Conservation (phyloP, 169 alveolate genomes). For the Eimeria maxima region DNA sequence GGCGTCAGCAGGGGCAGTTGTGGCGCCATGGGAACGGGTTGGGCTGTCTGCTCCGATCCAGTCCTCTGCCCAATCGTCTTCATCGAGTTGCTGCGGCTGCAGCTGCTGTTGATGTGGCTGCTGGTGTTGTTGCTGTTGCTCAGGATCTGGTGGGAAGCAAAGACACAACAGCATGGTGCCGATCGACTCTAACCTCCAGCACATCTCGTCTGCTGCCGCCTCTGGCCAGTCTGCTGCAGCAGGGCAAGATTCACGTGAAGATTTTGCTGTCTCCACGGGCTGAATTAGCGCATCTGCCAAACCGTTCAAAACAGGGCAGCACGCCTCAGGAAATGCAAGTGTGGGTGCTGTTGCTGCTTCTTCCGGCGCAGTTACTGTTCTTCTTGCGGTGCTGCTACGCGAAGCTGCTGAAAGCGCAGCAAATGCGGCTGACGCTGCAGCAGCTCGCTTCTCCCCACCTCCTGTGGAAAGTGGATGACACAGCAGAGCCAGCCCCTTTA, state of each 20-base stretch:
- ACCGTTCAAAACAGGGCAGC: not conserved
- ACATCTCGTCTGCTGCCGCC: not conserved
- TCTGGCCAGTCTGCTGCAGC: constrained; percentile 3
- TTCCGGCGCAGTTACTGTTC: not conserved
- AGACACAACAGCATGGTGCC: constrained; percentile 24
- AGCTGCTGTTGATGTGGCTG: constrained; percentile 25
- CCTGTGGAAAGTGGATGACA: constrained; percentile 18
- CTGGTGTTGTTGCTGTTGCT: constrained; percentile 16
- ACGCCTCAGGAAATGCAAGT: not conserved
- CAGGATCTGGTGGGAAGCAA: not conserved
- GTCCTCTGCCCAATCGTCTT: constrained; percentile 20
- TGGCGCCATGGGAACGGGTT: not conserved
- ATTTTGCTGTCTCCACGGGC: constrained; percentile 53
- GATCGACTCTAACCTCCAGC: constrained; percentile 23
- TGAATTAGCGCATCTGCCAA: constrained; percentile 40
- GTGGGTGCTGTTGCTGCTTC: not conserved
- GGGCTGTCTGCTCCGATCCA: constrained; percentile 51
- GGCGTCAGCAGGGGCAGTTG: constrained; percentile 15
- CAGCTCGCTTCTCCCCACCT: not conserved
- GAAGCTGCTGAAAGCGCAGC: constrained; percentile 46
- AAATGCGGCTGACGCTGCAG: constrained; percentile 45
- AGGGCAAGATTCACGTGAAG: not conserved
- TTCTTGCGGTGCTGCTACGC: not conserved
- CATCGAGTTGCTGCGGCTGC: not conserved
- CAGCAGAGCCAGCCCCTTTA: constrained; percentile 25